Evolutionary conservation across 768 basidiomycete genomes (phyloP), one percentile per base, ranked within the genome.

Genomic region (Tricholoma saponaceum): DNA sequence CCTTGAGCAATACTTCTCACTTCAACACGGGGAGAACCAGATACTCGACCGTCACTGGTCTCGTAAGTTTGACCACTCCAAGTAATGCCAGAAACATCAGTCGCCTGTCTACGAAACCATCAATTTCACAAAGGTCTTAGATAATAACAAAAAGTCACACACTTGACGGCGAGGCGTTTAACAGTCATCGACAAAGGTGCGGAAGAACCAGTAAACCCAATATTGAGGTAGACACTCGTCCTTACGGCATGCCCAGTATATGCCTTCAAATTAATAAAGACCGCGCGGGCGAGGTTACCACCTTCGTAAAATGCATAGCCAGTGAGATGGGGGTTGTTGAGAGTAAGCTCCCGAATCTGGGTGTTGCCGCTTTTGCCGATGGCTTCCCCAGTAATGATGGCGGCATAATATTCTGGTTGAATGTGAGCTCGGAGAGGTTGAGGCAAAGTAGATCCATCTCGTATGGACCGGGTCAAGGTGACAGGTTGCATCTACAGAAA

Each of bases 401-500:
- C 84, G 0, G 79, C 82, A 60, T 89, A 89, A 68, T 88, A 90
- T 18, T 79, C 73, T 0, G 87, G 82, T 61, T 87, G 85, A 54
- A 89, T 72, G 58, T 87, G 85, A 1, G 87, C 80, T 23, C 78
- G 70, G 13, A 79, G 70, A 0, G 86, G 84, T 4, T 69, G 66
- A 18, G 78, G 25, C 12, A 87, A 75, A 2, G 76, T 61, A 12
- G 80, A 73, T 8, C 81, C 86, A 64, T 88, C 79, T 51, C 82
- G 63, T 20, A 76, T 85, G 1, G 84, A 87, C 14, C 79, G 73
- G 39, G 82, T 82, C 46, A 89, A 70, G 1, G 81, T 72, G 33
- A 74, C 66, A 4, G 87, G 88, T 68, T 89, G 87, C 50, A 90
- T 78, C 87, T 88, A 52, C 4, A 9, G 50, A 10, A 5, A 33